phyloP scores from a whole-genome alignment of 2,329 filamentous ascomycete genomes.

The Fusarium beomiforme region DNA sequence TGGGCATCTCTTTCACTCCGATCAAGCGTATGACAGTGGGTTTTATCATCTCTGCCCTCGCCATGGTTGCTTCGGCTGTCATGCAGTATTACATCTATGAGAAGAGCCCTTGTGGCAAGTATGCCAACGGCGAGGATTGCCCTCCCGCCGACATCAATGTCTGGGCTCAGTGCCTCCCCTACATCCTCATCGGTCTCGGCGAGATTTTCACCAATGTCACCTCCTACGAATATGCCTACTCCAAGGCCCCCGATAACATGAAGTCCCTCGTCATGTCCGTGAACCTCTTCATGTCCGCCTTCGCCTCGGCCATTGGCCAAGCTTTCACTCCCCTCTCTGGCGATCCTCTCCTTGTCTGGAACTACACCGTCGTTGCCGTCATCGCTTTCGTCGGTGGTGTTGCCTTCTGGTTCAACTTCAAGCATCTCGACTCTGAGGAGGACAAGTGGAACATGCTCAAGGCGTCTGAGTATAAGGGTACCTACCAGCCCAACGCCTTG shows the following conservation, averaged over 20 bases:
- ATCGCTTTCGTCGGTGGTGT: constrained; percentile 70
- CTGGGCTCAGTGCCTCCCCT: constrained; percentile 64
- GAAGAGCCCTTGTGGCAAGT: constrained; percentile 66
- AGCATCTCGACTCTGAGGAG: constrained; percentile 72
- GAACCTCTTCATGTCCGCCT: constrained; percentile 75
- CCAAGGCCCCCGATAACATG: constrained; percentile 83
- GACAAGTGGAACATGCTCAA: constrained; percentile 73
- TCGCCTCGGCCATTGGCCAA: constrained; percentile 76
- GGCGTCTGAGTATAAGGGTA: constrained; percentile 55
- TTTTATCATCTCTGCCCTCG: constrained; percentile 71
- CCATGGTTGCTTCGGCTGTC: constrained; percentile 68
- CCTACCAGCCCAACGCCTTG: constrained; percentile 50
- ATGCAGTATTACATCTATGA: constrained; percentile 73
- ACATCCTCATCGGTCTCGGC: constrained; percentile 61
- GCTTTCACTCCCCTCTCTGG: constrained; percentile 69
- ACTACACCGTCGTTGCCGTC: constrained; percentile 72
- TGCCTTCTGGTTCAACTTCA: constrained; percentile 75
- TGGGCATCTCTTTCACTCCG: constrained; percentile 74
- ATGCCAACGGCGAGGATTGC: constrained; percentile 59
- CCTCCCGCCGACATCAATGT: constrained; percentile 72
- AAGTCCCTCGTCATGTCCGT: constrained; percentile 77
- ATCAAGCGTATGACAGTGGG: constrained; percentile 80
- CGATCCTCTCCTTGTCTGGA: constrained; percentile 76
- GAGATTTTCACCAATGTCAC: constrained; percentile 66
- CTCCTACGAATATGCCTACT: constrained; percentile 79